These are phyloP conservation scores for Boletellus sp. DNA, from an alignment of 1,284 basidiomycete genomes.

Conservation along the genomic window DNA sequence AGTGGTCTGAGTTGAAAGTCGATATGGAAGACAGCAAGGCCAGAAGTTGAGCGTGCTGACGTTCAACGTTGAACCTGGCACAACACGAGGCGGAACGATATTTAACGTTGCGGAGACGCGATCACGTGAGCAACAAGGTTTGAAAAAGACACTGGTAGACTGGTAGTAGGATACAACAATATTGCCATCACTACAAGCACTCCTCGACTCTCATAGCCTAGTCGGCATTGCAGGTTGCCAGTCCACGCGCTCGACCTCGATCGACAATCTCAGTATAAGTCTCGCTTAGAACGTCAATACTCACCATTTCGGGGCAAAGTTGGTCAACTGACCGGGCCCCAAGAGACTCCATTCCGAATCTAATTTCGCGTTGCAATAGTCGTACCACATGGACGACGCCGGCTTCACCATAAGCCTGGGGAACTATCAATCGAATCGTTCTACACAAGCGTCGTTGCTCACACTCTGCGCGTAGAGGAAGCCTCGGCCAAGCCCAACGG, in stretches of 20 bases:
- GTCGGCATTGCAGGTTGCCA: constrained; percentile 48
- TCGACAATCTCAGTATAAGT: constrained; percentile 52
- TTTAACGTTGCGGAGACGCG: constrained; percentile 1
- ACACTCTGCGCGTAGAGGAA: constrained; percentile 92
- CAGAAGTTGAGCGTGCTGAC: neutral
- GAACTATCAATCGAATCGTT: constrained; percentile 6
- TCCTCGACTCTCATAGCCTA: constrained; percentile 18
- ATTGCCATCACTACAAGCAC: neutral
- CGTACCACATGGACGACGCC: constrained; percentile 75
- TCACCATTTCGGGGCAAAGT: constrained; percentile 78
- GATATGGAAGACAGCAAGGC: neutral
- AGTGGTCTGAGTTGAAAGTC: neutral
- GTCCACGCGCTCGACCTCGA: constrained; percentile 61
- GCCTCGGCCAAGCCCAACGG: constrained; percentile 84
- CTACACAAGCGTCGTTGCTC: constrained; percentile 23
- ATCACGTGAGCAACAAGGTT: constrained; percentile 25
- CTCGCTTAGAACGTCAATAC: constrained; percentile 7
- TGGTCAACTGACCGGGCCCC: constrained; percentile 73
- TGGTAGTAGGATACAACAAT: neutral
- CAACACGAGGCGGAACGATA: constrained; percentile 7
- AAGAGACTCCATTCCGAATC: constrained; percentile 74
- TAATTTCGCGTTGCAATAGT: constrained; percentile 80
- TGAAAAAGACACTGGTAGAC: neutral
- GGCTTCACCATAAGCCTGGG: constrained; percentile 75
- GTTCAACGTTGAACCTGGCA: constrained; percentile 5